Evolutionary conservation across 148 eudicot species (phyloP), one percentile per base, ranked within the genome.

Genomic region (Fagopyrum esculentum): DNA sequence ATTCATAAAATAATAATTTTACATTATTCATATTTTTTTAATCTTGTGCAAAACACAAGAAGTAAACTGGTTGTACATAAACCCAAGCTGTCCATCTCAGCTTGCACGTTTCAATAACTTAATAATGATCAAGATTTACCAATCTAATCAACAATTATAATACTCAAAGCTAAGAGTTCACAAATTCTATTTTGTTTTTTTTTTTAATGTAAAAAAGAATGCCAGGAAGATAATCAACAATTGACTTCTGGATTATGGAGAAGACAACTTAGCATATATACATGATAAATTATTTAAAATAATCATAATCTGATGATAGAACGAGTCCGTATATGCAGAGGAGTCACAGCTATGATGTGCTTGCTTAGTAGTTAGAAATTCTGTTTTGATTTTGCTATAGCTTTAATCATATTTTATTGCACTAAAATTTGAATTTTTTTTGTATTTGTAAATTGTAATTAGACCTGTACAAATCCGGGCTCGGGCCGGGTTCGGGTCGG

Each of bases 211-310:
- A 17, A 66, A 35, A 49, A 40, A 12, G 71, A 35, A 66, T 35
- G 71, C 46, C 71, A 6, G 47, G 16, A 40, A 66, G 71, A 64
- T 64, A n/a, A 64, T 64, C 45, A 64, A 15, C 6, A 13, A 35
- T 35, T 66, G 71, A 40, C 71, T 40, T 66, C 30, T 66, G 46
- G 47, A 40, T 66, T 17, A 17, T 6, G 17, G 71, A 66, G 6
- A 46, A 66, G 71, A 66, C 71, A 66, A 66, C 17, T 40, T 35
- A 13, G 71, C 71, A 66, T 35, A 43, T 43, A 5, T 35, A 66
- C 46, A 40, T n/a, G 71, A 6, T 66, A 4, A 66, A 66, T 3
- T 15, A 6, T 7, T 2, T 9, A 60, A 60, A 35, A 56, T 17
- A 55, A 56, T 6, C 61, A 56, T 15, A n/a, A 15, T 56, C 0